Evolutionary conservation across 768 basidiomycete genomes (phyloP).

Genomic region (Lactarius evosmus): DNA sequence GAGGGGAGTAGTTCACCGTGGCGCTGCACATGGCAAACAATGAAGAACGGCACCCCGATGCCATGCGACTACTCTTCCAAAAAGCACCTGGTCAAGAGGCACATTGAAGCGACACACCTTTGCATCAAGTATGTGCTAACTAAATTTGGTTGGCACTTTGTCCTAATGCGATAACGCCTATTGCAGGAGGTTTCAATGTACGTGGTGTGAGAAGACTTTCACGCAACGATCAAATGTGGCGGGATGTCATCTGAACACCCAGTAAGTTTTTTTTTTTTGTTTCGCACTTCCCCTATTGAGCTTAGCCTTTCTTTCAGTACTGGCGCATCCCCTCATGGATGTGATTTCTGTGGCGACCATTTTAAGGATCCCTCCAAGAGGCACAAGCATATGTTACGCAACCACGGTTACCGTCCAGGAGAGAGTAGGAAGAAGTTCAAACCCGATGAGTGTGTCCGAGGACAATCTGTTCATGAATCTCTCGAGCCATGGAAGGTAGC

Average conservation of each 20-base stretch:
- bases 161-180: constrained; percentile 14
- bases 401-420: constrained; percentile 50
- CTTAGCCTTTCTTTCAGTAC: constrained; percentile 41
- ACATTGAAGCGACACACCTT: constrained; percentile 61
- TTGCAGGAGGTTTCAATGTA: constrained; percentile 50
- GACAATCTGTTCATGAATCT: constrained; percentile 31
- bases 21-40: constrained; percentile 43
- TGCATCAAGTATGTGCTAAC: constrained; percentile 49
- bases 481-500: constrained; percentile 27
- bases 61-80: constrained; percentile 47
- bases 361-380: constrained; percentile 67
- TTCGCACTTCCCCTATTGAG: constrained; percentile 19
- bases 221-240: constrained; percentile 56
- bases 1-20: constrained; percentile 31
- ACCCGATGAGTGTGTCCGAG: constrained; percentile 21
- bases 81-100: constrained; percentile 67
- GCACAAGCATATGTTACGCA: constrained; percentile 54
- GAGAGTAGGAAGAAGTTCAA: constrained; percentile 39
- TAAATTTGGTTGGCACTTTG: constrained; percentile 27
- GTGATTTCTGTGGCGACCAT: constrained; percentile 48
- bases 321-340: constrained; percentile 52
- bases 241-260: constrained; percentile 53
- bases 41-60: constrained; percentile 34
- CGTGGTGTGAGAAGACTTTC: constrained; percentile 51
- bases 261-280: constrained; percentile 37